phyloP scores from a whole-genome alignment of 805 yeast species.

The Debaryomyces tyrocola region DNA sequence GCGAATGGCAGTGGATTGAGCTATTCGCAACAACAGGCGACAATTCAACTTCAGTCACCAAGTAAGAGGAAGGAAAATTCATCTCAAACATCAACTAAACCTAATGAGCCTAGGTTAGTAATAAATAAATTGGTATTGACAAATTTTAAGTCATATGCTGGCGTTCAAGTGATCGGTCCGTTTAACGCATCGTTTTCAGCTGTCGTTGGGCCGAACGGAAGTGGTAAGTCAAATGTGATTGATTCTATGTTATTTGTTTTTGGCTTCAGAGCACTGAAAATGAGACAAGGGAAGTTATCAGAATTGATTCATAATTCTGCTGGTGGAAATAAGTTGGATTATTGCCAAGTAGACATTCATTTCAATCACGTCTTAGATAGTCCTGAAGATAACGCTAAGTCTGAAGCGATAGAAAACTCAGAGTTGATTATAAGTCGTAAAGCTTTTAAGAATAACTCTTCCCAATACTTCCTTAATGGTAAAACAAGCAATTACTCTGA shows the following conservation, averaged over 20 bases:
- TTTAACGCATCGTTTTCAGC: conserved; percentile 93
- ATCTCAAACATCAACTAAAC: conserved; percentile 7
- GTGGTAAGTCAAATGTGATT: conserved; percentile 96
- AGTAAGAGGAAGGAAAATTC: conserved; percentile 23
- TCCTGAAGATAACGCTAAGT: conserved; percentile 27
- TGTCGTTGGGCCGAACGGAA: conserved; percentile 97
- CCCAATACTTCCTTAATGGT: conserved; percentile 75
- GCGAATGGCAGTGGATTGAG: conserved; percentile 12
- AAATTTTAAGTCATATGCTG: conserved; percentile 95
- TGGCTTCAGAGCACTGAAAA: conserved; percentile 93
- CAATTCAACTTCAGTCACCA: conserved; percentile 25
- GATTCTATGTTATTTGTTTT: conserved; percentile 95
- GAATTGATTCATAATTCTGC: conserved; percentile 93
- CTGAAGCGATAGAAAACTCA: conserved; percentile 44
- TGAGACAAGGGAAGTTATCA: conserved; percentile 93
- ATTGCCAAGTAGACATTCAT: conserved; percentile 89
- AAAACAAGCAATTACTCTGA: conserved; percentile 70
- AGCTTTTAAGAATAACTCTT: conserved; percentile 73
- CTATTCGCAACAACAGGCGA: conserved; percentile 30
- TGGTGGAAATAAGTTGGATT: conserved; percentile 52
- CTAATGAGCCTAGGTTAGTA: conserved; percentile 60
- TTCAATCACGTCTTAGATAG: conserved; percentile 76
- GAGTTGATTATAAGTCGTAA: conserved; percentile 74
- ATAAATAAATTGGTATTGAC: conserved; percentile 72
- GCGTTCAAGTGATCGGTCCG: conserved; percentile 90